Base-by-base conservation (phyloP, 306 rosid genomes). In the Oemleria cerasiformis region DNA sequence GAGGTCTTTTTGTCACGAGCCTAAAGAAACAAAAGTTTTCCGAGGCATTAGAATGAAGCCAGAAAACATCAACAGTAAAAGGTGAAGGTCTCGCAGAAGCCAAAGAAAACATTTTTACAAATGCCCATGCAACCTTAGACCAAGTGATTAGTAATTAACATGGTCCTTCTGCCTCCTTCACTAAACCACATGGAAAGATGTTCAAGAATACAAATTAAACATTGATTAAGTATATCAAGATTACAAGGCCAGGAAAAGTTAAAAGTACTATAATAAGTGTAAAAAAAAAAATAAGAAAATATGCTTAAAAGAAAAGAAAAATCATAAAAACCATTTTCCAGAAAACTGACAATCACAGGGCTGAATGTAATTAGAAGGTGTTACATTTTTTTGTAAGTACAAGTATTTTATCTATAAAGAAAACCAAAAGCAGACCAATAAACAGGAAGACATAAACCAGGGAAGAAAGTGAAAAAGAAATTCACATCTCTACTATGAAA, bases 1-100 rank as follows among this genome's bases (percentile, higher is more conserved):
- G 87, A 73, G 63, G 53, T 49, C 61, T 75, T 86, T 81, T 78
- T 92, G 66, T 74, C 86, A 49, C 70, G 79, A 13, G 69, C 73
- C 96, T 86, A 79, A 34, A 53, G 72, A 64, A 68, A 76, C 17
- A 61, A 67, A 39, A 53, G 39, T 45, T 47, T 16, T 15, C 4
- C 38, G 21, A 10, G 44, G 65, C 30, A 70, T 63, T 55, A 64
- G 43, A 56, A 36, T 13, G 30, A 44, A 63, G 76, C 43, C 21
- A 41, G n/a, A 51, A 50, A 38, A 15, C 17, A 49, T n/a, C 13
- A 65, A 54, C 43, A 55, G n/a, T 58, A 30, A 55, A 73, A 41
- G 55, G 53, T 0, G 25, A 44, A 10, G 20, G 38, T 56, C 23
- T 41, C n/a, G 48, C 10, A 15, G 21, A 68, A 48, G 9, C 15